Percentiles rank a stretch among this genome's conserved stretches.
Evolutionary conservation across 1,284 basidiomycete genomes (phyloP).

Genomic region (Sphagnurus paluster): DNA sequence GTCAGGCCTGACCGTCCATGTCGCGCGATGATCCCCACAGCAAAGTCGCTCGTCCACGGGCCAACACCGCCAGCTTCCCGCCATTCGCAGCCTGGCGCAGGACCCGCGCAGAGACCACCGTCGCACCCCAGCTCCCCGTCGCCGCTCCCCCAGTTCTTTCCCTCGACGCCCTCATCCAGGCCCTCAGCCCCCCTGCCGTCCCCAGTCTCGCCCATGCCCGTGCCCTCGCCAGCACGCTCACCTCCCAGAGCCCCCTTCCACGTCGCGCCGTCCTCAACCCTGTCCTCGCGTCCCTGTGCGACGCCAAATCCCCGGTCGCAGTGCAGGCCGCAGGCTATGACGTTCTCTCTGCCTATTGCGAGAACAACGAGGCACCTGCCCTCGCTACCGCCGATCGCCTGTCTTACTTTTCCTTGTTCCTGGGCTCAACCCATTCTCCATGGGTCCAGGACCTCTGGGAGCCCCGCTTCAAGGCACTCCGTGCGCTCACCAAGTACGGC

Average conservation of each 20-base stretch:
- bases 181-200: conserved; percentile 55
- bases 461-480: conserved; percentile 62
- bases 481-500: conserved; percentile 58
- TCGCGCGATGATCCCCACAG: conserved; percentile 30
- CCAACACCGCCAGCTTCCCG: conserved; percentile 36
- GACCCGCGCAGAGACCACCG: conserved; percentile 23
- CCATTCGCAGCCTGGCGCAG: conserved; percentile 33
- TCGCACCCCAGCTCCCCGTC: conserved; percentile 13
- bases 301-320: conserved; percentile 46
- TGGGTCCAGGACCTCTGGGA: conserved; percentile 73
- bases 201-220: conserved; percentile 56
- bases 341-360: conserved; percentile 65
- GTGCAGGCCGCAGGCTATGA: conserved; percentile 70
- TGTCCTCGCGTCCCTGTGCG: conserved; percentile 59
- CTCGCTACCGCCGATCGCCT: conserved; percentile 57
- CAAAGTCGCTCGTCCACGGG: conserved; percentile 31
- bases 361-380: conserved; percentile 46
- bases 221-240: conserved; percentile 40
- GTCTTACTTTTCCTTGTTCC: conserved; percentile 61
- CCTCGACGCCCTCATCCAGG: conserved; percentile 48
- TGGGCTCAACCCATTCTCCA: conserved; percentile 35
- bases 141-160: conserved; percentile 29
- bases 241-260: conserved; percentile 51
- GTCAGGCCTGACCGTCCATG: too few relatives aligned
- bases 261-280: conserved; percentile 47